Base-by-base conservation (phyloP, 1,139 yeast genomes). In the Diutina pseudorugosa region DNA sequence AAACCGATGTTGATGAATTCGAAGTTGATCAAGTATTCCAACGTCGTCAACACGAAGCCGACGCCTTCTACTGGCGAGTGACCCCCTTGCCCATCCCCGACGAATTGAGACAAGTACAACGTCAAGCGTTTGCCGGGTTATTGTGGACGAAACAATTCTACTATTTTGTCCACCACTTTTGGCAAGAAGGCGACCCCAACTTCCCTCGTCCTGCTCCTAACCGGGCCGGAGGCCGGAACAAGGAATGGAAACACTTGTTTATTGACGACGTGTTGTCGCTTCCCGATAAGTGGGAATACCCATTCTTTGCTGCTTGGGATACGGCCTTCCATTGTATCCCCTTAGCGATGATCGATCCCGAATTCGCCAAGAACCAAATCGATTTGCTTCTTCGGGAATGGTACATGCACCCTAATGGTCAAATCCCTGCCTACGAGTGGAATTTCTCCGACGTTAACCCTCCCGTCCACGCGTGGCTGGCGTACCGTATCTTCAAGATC, bases 321-420 rank as follows among this genome's bases (percentile, higher is more conserved):
- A 85, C 96, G 2, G 96, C 97, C 0, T 91, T 91, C 80, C 98
- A 91, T 67, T 88, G 96, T 64, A 80, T 91, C 60, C 97, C 98
- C 2, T 72, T 91, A 58, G 94, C 97, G 4, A 88, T 91, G 93
- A 80, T 91, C 62, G 98, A 91, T 66, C 96, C 97, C 1, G 91
- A 82, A 57, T 91, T 89, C 72, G 95, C 97, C 49, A 91, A 91
- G 67, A 83, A 82, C 61, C 97, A 91, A 69, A 76, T 91, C 59
- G 96, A 87, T 65, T 72, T 90, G 55, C 73, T 91, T 65, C 85
- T 95, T 43, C 78, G 97, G 62, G 98, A 91, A 67, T 91, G 98
- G 98, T 91, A 90, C 67, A 89, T 90, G 95, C 97, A 93, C 67
- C 97, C 98, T 50, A 91, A 91, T 65, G 98, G 98, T n/a, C 97